Conservation (phyloP, 2,329 filamentous ascomycete genomes). For the Aspergillus sp. region DNA sequence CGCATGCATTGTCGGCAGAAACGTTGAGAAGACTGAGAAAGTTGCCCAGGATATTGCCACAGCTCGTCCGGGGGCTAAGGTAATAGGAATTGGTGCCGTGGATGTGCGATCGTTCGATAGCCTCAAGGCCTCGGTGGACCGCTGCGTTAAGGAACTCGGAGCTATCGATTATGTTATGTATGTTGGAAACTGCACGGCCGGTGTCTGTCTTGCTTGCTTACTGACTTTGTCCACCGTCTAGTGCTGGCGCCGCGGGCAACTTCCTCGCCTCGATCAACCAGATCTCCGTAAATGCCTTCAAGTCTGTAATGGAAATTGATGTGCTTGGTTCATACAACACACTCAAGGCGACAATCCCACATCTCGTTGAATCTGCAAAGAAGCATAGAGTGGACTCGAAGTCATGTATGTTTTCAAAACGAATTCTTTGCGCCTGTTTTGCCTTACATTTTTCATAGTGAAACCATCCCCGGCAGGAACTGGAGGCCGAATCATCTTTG, state of each 20-base stretch:
- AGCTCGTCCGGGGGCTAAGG: slow-evolving; percentile 73
- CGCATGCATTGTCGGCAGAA: slow-evolving; percentile 91
- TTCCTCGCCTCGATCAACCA: slow-evolving; percentile 84
- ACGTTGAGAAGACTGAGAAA: slow-evolving; percentile 79
- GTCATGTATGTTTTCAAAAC: slow-evolving; percentile 35
- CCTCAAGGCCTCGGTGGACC: slow-evolving; percentile 71
- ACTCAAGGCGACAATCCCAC: slow-evolving; percentile 83
- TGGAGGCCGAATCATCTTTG: slow-evolving; percentile 82
- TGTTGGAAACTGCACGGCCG: slow-evolving; percentile 23
- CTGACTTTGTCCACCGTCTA: slow-evolving; percentile 37
- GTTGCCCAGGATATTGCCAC: slow-evolving; percentile 80
- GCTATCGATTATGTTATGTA: slow-evolving; percentile 91
- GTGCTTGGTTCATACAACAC: slow-evolving; percentile 93
- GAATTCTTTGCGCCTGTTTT: not conserved
- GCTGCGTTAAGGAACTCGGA: slow-evolving; percentile 79
- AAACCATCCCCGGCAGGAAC: slow-evolving; percentile 52
- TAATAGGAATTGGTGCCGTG: slow-evolving; percentile 76
- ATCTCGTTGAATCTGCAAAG: slow-evolving; percentile 72
- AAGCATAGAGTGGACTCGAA: slow-evolving; percentile 62
- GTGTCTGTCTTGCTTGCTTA: not conserved
- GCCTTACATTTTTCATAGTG: slow-evolving; percentile 16
- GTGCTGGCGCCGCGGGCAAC: slow-evolving; percentile 92
- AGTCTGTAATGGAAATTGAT: slow-evolving; percentile 94
- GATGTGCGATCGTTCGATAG: slow-evolving; percentile 72
- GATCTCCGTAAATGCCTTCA: slow-evolving; percentile 87